Conservation (phyloP, 345 rosid species). For the Boechera divaricarpa region DNA sequence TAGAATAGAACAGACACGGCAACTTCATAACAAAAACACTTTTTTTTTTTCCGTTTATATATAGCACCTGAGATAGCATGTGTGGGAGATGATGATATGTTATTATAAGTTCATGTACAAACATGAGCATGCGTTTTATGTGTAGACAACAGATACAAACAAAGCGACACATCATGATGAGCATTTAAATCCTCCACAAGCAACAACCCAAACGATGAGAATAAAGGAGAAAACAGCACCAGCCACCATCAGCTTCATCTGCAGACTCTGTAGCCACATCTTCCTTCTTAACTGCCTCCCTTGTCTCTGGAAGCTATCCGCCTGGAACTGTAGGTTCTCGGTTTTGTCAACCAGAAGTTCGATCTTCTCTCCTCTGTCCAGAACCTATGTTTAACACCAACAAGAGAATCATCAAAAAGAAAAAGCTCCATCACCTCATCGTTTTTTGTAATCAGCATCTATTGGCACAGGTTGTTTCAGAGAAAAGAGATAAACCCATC, state of each 20-base stretch:
- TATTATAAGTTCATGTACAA: too few species aligned
- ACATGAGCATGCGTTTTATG: conserved; percentile 25
- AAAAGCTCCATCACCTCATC: neutral
- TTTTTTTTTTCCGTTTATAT: too few species aligned
- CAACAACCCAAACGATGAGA: conserved; percentile 70
- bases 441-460: neutral
- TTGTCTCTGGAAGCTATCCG: conserved; percentile 98
- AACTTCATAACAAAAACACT: too few species aligned
- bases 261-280: conserved; percentile 95
- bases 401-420: neutral
- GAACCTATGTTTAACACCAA: conserved; percentile 56
- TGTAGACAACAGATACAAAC: conserved; percentile 23
- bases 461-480: neutral
- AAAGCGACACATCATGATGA: conserved; percentile 41
- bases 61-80: too few species aligned
- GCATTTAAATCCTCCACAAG: conserved; percentile 83
- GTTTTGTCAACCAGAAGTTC: conserved; percentile 95
- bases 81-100: too few species aligned
- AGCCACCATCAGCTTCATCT: conserved; percentile 82
- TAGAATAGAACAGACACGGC: too few species aligned
- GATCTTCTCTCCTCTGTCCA: conserved; percentile 95
- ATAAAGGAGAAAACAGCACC: conserved; percentile 64
- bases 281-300: conserved; percentile 90
- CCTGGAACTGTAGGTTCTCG: conserved; percentile 92
- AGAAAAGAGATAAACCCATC: neutral